A percentile compares a stretch with the other conserved stretches of the same genome.
phyloP scores from a whole-genome alignment of 208 protist genomes.

The Acanthamoeba triangularis region DNA sequence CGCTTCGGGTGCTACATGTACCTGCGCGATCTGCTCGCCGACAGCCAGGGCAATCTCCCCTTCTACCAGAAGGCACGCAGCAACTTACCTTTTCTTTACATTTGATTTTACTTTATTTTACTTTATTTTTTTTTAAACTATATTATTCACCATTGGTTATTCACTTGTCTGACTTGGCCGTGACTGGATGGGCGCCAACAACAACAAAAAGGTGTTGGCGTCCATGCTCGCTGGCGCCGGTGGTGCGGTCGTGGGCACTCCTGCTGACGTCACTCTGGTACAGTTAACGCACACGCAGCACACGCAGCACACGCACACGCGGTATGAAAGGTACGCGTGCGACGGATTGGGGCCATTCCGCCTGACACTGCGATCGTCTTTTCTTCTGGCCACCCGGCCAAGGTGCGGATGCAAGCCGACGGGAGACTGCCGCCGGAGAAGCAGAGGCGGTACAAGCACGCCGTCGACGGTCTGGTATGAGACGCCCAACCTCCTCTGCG shows the following conservation, averaged over 20 bases:
- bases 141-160: background rate
- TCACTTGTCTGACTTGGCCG: background rate
- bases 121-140: background rate
- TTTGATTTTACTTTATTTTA: background rate
- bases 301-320: background rate
- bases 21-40: background rate
- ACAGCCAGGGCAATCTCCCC: slow-evolving; percentile 8
- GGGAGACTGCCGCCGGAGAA: slow-evolving; percentile 84
- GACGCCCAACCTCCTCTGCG: background rate
- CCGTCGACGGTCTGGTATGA: slow-evolving; percentile 75
- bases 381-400: background rate
- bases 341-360: no score
- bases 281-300: no score
- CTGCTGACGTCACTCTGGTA: slow-evolving; percentile 79
- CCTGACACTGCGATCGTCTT: background rate
- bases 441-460: slow-evolving; percentile 83
- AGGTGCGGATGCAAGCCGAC: slow-evolving; percentile 89
- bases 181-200: no score
- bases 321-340: no score
- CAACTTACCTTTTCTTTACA: background rate
- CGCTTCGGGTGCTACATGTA: slow-evolving; percentile 80
- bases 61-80: slow-evolving; percentile 18
- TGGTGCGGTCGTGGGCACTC: slow-evolving; percentile 77
- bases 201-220: background rate
- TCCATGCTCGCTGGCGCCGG: slow-evolving; percentile 25